phyloP scores from a whole-genome alignment of 495 filamentous ascomycete genomes.

The Penicillium canariense region DNA sequence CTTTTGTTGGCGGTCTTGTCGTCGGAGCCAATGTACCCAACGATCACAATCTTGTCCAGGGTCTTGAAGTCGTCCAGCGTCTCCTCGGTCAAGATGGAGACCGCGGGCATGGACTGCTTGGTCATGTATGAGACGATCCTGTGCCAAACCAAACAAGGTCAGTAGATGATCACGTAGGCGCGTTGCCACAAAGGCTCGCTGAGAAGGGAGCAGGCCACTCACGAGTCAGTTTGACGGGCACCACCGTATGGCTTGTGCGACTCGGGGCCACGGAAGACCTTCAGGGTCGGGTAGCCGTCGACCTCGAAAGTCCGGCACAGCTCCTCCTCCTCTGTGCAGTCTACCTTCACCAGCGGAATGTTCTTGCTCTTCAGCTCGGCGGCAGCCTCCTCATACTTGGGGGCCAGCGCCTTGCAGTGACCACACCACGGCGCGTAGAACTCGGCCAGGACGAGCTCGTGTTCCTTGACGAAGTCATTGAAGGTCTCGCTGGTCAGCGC shows the following conservation, averaged over 20 bases:
- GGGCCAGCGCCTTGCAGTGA: slow-evolving; percentile 94
- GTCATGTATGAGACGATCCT: slow-evolving; percentile 98
- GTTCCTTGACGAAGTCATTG: slow-evolving; percentile 74
- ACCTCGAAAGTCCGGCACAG: slow-evolving; percentile 88
- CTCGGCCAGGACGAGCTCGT: slow-evolving; percentile 90
- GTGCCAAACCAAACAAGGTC: slow-evolving; percentile 13
- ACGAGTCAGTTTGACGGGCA: slow-evolving; percentile 87
- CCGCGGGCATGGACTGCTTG: slow-evolving; percentile 94
- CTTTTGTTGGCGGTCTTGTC: slow-evolving; percentile 84
- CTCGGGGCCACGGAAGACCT: slow-evolving; percentile 95
- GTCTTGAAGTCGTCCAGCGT: slow-evolving; percentile 95
- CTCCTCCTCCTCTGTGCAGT: slow-evolving; percentile 92
- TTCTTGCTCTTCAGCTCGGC: slow-evolving; percentile 93
- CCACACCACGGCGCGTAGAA: slow-evolving; percentile 99
- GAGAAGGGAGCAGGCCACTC: slow-evolving; percentile 41
- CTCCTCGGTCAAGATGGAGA: slow-evolving; percentile 75
- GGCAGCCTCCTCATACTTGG: slow-evolving; percentile 90
- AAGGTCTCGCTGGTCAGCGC: slow-evolving; percentile 85
- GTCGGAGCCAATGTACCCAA: slow-evolving; percentile 80
- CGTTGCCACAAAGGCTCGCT: neutral
- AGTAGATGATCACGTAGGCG: slow-evolving; percentile 14
- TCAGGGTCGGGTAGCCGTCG: slow-evolving; percentile 96
- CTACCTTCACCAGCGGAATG: slow-evolving; percentile 88
- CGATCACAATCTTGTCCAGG: slow-evolving; percentile 91
- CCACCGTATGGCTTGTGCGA: slow-evolving; percentile 80